Conservation (phyloP, 345 rosid genomes). For the Lenwebbia sp. region DNA sequence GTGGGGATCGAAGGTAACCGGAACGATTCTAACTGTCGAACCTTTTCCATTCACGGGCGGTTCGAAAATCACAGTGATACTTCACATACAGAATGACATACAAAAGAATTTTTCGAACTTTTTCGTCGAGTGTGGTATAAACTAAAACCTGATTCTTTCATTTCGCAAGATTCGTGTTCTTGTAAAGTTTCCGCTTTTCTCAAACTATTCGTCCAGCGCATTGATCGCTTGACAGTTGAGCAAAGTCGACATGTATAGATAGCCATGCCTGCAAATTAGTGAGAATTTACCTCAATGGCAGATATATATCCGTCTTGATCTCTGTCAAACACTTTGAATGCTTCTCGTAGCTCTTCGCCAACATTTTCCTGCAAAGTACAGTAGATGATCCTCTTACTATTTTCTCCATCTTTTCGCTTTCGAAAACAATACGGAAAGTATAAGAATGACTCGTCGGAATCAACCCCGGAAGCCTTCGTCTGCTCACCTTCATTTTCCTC, state of each 20-base stretch:
- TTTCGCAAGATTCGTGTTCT: not conserved
- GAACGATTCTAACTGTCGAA: not conserved
- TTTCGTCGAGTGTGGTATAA: not conserved
- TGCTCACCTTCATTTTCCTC: conserved; percentile 28
- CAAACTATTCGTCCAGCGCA: not conserved
- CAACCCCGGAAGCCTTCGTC: not conserved
- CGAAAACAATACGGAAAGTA: not conserved
- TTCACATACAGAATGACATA: not conserved
- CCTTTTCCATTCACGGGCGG: not conserved
- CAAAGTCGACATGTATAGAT: not conserved
- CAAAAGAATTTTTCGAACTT: not conserved
- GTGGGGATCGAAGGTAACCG: not conserved
- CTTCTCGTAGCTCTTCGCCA: conserved; percentile 48
- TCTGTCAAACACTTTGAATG: conserved; percentile 56
- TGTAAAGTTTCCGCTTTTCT: not conserved
- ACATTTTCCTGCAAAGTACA: conserved; percentile 26
- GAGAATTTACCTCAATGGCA: conserved; percentile 29
- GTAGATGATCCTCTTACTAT: not conserved
- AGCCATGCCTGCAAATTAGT: not conserved
- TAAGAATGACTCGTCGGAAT: not conserved
- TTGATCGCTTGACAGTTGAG: not conserved
- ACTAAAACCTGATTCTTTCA: not conserved
- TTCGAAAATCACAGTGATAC: not conserved
- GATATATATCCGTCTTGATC: conserved; percentile 60
- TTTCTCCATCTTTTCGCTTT: not conserved